These are phyloP conservation scores for Phytophthora kernoviae DNA, from an alignment of 352 stramenopile genomes.

Conservation along the genomic window DNA sequence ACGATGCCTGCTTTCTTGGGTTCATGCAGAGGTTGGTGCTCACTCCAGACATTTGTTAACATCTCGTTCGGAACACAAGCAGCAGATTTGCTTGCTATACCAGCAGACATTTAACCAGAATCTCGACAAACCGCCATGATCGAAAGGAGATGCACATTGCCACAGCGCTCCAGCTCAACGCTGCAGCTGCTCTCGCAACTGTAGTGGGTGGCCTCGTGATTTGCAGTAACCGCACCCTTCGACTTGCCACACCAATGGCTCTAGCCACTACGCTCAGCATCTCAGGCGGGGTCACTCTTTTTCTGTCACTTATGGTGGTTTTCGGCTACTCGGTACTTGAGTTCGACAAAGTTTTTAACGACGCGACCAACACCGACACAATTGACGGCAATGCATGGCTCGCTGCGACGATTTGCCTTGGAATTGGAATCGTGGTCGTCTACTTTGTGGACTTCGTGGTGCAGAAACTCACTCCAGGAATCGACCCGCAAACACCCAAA, in stretches of 20 bases:
- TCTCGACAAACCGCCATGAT: constrained; percentile 5
- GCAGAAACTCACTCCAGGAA: constrained; percentile 39
- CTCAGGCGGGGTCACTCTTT: constrained; percentile 71
- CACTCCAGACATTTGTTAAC: constrained; percentile 12
- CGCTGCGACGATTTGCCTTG: constrained; percentile 84
- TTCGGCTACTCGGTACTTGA: constrained; percentile 49
- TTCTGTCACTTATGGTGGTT: constrained; percentile 72
- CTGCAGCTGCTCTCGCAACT: constrained; percentile 49
- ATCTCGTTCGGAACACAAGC: neutral
- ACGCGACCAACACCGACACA: constrained; percentile 19
- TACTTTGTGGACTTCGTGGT: constrained; percentile 55
- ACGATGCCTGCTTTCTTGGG: constrained; percentile 4
- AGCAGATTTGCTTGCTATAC: neutral
- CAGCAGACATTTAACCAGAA: neutral
- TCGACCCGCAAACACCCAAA: constrained; percentile 20
- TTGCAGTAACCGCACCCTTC: constrained; percentile 56
- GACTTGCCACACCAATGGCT: constrained; percentile 53
- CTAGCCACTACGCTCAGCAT: constrained; percentile 64
- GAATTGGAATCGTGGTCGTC: constrained; percentile 70
- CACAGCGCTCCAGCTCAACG: constrained; percentile 47
- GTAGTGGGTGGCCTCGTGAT: constrained; percentile 61
- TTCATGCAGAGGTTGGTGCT: neutral
- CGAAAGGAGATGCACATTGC: constrained; percentile 8
- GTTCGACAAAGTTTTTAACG: constrained; percentile 38
- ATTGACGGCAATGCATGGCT: constrained; percentile 60